A percentile compares a stretch with the other conserved stretches of the same genome.
Evolutionary conservation across 441 rosid species (phyloP).

Genomic region (Gossypium gossypioides): DNA sequence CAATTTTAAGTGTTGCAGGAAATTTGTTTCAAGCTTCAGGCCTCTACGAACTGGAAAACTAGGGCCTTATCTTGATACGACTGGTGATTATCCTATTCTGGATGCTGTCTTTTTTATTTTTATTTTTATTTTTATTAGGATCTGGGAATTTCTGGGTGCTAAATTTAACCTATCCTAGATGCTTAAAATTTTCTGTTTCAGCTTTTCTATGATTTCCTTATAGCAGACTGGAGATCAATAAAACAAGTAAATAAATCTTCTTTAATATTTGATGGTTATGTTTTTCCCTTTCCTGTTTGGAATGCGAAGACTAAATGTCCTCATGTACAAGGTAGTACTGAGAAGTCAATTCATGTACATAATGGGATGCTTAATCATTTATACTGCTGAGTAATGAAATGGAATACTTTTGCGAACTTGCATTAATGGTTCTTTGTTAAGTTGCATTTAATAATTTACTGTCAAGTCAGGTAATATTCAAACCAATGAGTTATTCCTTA

Average conservation of each 20-base stretch:
- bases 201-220: neutral
- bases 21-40: conserved; percentile 65
- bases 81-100: conserved; percentile 6
- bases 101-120: neutral
- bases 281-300: neutral
- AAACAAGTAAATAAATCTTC: neutral
- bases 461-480: conserved; percentile 4
- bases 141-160: neutral
- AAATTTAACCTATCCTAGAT: neutral
- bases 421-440: neutral
- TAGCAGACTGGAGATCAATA: neutral
- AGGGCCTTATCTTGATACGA: conserved; percentile 12
- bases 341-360: neutral
- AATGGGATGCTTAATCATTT: conserved; percentile 7
- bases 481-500: conserved; percentile 18
- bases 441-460: neutral
- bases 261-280: neutral
- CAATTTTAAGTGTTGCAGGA: conserved; percentile 32
- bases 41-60: conserved; percentile 41
- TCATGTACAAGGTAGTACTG: neutral
- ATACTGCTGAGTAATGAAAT: neutral
- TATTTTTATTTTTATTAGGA: neutral
- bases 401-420: neutral
- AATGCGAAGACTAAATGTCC: neutral
- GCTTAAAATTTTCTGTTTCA: neutral